Evolutionary conservation across 768 basidiomycete species (phyloP), one percentile per base, ranked within the genome.

Genomic region (Russula emetica): DNA sequence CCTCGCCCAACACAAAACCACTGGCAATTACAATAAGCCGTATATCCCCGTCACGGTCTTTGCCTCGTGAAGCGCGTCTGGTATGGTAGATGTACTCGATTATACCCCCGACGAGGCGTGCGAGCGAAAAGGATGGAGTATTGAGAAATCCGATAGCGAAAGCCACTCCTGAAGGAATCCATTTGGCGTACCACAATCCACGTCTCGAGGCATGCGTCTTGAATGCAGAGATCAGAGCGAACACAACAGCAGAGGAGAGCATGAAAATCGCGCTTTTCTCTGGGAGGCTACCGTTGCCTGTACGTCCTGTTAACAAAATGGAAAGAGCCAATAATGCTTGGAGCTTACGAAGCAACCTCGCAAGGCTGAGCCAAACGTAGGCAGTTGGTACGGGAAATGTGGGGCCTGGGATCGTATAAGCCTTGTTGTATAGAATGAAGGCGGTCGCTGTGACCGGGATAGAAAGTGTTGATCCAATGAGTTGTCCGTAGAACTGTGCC

Each of bases 131-230:
- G 4, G 89, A 90, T 3, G 96, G 96, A 0, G 94, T 93, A 71
- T 98, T 98, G 70, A 98, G 78, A 74, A 98, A 97, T 0, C 96
- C 94, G 62, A 97, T 91, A 6, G 94, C 94, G 71, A 98, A 98
- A 1, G 94, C 94, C 44, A 98, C 85, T 26, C 94, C 94, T 1
- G 92, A 95, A 5, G 93, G 93, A 42, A 95, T 85, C 85, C 88
- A 92, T 56, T 82, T 83, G n/a, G 85, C 82, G 66, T 82, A 84
- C 69, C 79, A 78, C 38, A 77, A 70, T 28, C 79, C 78, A 38
- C 79, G 78, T 30, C 75, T 78, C 18, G 79, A 72, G 8, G 84
- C 80, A 61, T 85, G 78, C 2, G 84, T 78, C 74, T 95, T 97
- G 61, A 85, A 55, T 1, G 80, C 80, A 0, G 93, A 86, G 13